phyloP scores from a whole-genome alignment of 371 early-diverging fungal species.

The Globomyces sp. region DNA sequence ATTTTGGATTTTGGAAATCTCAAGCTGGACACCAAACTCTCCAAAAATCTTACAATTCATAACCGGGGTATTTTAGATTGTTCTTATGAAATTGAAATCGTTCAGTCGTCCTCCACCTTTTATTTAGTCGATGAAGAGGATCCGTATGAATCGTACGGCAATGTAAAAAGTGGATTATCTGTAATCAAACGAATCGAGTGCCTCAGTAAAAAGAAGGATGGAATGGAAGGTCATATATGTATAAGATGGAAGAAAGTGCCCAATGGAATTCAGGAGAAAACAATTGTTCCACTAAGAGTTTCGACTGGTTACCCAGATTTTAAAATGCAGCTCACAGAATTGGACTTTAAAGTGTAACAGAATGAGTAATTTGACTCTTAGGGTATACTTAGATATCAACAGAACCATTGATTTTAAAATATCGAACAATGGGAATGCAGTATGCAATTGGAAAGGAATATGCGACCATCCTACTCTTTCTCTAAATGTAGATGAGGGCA shows the following conservation, averaged over 20 bases:
- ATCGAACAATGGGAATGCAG: constrained; percentile 56
- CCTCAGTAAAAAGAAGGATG: constrained; percentile 28
- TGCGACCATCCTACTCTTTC: constrained; percentile 22
- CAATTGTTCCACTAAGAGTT: constrained; percentile 42
- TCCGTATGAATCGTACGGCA: constrained; percentile 47
- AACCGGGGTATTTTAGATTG: constrained; percentile 52
- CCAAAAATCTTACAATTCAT: constrained; percentile 28
- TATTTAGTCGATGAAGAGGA: constrained; percentile 38
- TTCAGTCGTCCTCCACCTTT: constrained; percentile 42
- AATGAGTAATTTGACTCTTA: too few species aligned
- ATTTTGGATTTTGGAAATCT: constrained; percentile 50
- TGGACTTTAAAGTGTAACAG: constrained; percentile 58
- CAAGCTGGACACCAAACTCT: constrained; percentile 38
- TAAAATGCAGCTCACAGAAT: constrained; percentile 40
- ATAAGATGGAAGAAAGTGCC: constrained; percentile 49
- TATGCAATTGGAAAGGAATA: constrained; percentile 48
- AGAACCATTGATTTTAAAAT: constrained; percentile 43
- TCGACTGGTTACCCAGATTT: constrained; percentile 54
- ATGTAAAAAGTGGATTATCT: constrained; percentile 37
- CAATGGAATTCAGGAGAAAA: constrained; percentile 42
- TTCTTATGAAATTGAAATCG: constrained; percentile 39
- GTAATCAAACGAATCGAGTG: constrained; percentile 40
- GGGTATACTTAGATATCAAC: constrained; percentile 39
- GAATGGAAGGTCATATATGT: constrained; percentile 23
- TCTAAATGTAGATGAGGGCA: constrained; percentile 33